Evolutionary conservation across 441 rosid species (phyloP).

Genomic region (Pelargonium myrrhifolium): DNA sequence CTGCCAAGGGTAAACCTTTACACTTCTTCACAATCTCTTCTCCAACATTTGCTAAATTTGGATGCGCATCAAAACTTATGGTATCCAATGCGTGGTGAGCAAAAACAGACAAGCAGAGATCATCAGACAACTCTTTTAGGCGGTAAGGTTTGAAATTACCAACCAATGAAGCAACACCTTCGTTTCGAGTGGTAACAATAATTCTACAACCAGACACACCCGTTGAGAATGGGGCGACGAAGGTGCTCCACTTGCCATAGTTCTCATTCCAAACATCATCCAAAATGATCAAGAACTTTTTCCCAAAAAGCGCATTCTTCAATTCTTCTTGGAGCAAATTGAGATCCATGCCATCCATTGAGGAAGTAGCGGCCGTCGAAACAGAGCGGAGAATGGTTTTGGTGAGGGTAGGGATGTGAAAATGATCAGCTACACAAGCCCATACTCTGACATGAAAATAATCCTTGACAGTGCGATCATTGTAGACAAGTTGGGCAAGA

Average conservation of each 20-base stretch:
- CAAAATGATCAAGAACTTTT: constrained; percentile 10
- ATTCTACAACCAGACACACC: constrained; percentile 5
- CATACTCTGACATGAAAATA: constrained; percentile 3
- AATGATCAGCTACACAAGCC: constrained; percentile 12
- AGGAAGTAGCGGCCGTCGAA: rapidly evolving
- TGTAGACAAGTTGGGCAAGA: constrained; percentile 5
- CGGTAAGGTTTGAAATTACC: background rate
- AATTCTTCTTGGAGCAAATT: background rate
- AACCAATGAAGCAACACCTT: background rate
- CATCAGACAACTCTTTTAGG: background rate
- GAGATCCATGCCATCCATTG: background rate
- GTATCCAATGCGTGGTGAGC: background rate
- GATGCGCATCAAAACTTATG: too few relatives aligned
- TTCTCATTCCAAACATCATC: constrained; percentile 16
- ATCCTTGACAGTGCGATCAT: background rate
- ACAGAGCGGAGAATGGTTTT: background rate
- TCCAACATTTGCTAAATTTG: constrained; percentile 4
- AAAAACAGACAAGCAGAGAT: constrained; percentile 9
- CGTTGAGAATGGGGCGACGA: background rate
- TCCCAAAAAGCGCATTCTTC: background rate
- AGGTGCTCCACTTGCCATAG: background rate
- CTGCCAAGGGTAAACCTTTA: constrained; percentile 11
- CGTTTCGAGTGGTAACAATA: constrained; percentile 12
- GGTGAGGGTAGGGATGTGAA: background rate
- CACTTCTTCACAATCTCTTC: constrained; percentile 9